Evolutionary conservation across 73 alveolate species (phyloP).

Genomic region (Stentor coeruleus): DNA sequence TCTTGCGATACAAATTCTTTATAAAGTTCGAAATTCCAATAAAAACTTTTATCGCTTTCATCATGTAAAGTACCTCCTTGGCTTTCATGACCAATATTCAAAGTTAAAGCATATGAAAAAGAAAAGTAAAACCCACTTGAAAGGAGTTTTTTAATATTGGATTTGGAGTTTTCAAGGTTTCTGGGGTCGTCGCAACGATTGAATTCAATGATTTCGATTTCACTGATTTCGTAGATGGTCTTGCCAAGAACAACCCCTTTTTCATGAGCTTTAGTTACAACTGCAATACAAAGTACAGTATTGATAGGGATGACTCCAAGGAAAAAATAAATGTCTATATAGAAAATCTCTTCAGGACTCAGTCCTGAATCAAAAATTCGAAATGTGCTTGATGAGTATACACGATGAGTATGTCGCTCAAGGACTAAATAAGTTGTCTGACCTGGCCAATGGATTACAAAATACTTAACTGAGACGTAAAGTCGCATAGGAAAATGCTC

Average conservation of each 20-base stretch:
- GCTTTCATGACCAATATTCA: not conserved
- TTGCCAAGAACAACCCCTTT: not conserved
- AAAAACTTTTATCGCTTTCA: slow-evolving; percentile 1
- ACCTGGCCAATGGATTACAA: not conserved
- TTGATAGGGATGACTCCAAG: slow-evolving; percentile 12
- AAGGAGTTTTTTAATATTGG: not conserved
- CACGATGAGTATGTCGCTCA: not conserved
- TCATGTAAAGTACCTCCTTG: not conserved
- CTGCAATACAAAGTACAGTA: not conserved
- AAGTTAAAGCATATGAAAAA: not conserved
- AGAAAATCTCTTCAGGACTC: not conserved
- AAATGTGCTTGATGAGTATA: not conserved
- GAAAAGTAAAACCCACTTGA: slow-evolving; percentile 11
- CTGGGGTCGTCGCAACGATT: not conserved
- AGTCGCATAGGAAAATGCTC: slow-evolving; percentile 3
- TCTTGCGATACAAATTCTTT: not conserved
- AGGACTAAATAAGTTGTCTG: not conserved
- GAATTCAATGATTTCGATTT: not conserved
- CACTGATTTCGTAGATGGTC: not conserved
- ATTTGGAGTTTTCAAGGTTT: not conserved
- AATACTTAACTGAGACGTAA: not conserved
- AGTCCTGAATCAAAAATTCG: not conserved
- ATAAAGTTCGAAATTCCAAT: slow-evolving; percentile 15
- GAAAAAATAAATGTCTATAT: not conserved
- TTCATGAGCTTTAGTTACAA: not conserved